Percentiles rank a stretch among this genome's conserved stretches.
phyloP scores from a whole-genome alignment of 495 filamentous ascomycete species.

The Staphylotrichum longicolle region DNA sequence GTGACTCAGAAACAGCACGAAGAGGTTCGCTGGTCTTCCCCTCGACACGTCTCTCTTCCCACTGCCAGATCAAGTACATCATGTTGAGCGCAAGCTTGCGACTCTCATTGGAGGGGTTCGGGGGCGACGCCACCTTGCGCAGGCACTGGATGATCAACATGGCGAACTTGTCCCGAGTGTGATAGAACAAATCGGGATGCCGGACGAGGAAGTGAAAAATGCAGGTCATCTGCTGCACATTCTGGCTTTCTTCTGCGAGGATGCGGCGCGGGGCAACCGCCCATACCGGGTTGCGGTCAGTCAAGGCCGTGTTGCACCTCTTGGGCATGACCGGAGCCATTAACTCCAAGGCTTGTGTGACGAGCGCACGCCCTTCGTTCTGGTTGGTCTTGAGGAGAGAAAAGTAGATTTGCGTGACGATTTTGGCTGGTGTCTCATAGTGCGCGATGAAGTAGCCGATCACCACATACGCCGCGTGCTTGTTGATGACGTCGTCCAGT shows the following conservation, averaged over 20 bases:
- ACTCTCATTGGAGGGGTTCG: constrained; percentile 85
- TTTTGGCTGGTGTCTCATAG: constrained; percentile 95
- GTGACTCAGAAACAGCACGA: constrained; percentile 61
- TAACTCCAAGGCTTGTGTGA: constrained; percentile 91
- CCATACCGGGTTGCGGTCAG: constrained; percentile 64
- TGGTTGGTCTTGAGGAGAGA: constrained; percentile 88
- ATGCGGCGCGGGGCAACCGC: constrained; percentile 88
- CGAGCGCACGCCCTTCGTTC: constrained; percentile 87
- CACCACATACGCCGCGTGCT: constrained; percentile 94
- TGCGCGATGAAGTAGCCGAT: constrained; percentile 97
- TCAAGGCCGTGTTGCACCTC: constrained; percentile 49
- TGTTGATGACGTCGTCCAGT: constrained; percentile 98
- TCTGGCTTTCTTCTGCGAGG: constrained; percentile 91
- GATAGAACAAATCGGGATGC: constrained; percentile 91
- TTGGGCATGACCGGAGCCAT: constrained; percentile 92
- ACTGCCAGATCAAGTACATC: constrained; percentile 84
- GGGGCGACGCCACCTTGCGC: constrained; percentile 79
- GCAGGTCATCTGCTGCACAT: constrained; percentile 91
- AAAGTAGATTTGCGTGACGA: constrained; percentile 90
- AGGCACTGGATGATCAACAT: constrained; percentile 85
- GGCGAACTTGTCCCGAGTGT: constrained; percentile 86
- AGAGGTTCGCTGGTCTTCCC: constrained; percentile 44
- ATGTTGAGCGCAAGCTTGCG: constrained; percentile 89
- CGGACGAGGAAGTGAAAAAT: constrained; percentile 96
- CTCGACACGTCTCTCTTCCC: constrained; percentile 79